Evolutionary conservation across 352 stramenopile genomes (phyloP).

Genomic region (Phytophthora pseudosyringae): DNA sequence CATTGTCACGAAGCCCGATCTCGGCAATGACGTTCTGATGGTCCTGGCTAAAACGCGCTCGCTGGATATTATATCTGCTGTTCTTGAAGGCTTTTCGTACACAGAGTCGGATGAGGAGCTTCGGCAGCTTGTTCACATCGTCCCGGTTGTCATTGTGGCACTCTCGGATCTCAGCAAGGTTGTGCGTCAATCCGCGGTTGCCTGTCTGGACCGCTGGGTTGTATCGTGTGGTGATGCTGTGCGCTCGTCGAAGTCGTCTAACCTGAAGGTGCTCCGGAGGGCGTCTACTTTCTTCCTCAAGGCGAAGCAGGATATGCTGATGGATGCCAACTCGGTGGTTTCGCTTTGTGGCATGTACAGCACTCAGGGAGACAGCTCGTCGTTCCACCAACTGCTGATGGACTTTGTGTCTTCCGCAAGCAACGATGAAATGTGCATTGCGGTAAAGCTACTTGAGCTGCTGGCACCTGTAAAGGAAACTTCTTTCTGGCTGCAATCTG

Average conservation of each 20-base stretch:
- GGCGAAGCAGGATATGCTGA: constrained; percentile 77
- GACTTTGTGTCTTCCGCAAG: constrained; percentile 56
- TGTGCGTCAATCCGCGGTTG: constrained; percentile 67
- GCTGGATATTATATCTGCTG: constrained; percentile 71
- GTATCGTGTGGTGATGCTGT: constrained; percentile 34
- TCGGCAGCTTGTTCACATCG: constrained; percentile 47
- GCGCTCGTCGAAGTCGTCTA: constrained; percentile 21
- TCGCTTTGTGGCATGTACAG: constrained; percentile 60
- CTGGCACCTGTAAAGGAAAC: constrained; percentile 57
- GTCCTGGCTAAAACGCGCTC: constrained; percentile 66
- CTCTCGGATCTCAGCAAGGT: constrained; percentile 51
- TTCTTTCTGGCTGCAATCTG: constrained; percentile 70
- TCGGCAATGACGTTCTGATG: constrained; percentile 44
- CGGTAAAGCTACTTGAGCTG: constrained; percentile 68
- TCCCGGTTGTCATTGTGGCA: constrained; percentile 76
- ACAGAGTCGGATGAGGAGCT: constrained; percentile 48
- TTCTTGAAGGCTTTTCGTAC: constrained; percentile 60
- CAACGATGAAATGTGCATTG: constrained; percentile 51
- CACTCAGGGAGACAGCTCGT: constrained; percentile 31
- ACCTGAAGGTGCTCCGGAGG: constrained; percentile 42
- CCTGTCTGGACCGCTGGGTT: constrained; percentile 68
- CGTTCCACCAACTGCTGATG: constrained; percentile 58
- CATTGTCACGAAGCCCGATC: constrained; percentile 38
- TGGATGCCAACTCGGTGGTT: constrained; percentile 67
- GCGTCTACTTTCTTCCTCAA: constrained; percentile 56